Evolutionary conservation across 1,284 basidiomycete genomes (phyloP).

Genomic region (Ceratobasidium sp.): DNA sequence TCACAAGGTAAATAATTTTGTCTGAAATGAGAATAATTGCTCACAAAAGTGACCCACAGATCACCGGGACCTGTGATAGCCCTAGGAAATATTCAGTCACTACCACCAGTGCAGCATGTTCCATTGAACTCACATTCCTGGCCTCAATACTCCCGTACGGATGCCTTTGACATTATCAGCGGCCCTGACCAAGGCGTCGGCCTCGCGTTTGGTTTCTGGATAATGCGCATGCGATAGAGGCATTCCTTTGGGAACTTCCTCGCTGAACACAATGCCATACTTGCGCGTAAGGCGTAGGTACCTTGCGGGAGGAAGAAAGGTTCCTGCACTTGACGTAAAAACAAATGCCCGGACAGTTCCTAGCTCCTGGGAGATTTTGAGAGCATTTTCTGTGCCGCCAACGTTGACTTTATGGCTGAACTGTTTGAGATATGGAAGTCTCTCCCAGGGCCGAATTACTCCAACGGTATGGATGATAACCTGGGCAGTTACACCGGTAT

Average conservation of each 20-base stretch:
- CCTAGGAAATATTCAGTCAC: neutral
- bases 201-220: constrained; percentile 14
- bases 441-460: neutral
- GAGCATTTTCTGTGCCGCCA: constrained; percentile 86
- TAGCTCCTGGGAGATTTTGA: constrained; percentile 78
- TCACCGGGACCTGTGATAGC: constrained; percentile 1
- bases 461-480: too few species aligned
- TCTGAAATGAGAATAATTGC: neutral
- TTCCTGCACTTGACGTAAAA: constrained; percentile 93
- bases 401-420: constrained; percentile 96
- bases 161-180: too few species aligned
- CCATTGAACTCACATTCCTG: constrained; percentile 12
- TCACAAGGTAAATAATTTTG: too few species aligned
- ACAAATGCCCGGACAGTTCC: constrained; percentile 85
- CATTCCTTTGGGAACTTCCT: neutral
- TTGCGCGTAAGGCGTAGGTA: neutral
- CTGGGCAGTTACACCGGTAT: constrained; percentile 4
- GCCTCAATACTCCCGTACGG: constrained; percentile 23
- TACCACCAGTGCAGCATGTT: neutral
- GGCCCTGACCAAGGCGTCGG: constrained; percentile 9
- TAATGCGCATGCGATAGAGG: neutral
- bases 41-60: constrained; percentile 11
- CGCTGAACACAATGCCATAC: neutral
- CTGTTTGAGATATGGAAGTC: constrained; percentile 51
- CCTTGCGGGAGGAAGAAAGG: neutral